A percentile compares a stretch with the other conserved stretches of the same genome.
Evolutionary conservation across 176 grass and related monocot genomes (phyloP).

Genomic region (Musa schizocarpa): DNA sequence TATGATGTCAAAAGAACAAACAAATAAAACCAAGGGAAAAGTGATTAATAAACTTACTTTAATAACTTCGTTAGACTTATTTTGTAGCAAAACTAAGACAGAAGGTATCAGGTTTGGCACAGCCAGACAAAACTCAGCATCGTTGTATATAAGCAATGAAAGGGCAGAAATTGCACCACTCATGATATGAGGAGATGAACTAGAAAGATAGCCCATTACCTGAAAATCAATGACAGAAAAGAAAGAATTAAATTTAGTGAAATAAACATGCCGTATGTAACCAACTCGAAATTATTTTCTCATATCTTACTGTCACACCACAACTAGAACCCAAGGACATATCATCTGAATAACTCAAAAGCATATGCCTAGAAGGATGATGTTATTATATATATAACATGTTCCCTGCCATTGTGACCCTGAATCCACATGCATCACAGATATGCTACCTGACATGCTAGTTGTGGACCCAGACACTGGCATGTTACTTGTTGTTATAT

Average conservation of each 20-base stretch:
- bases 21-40: slow-evolving; percentile 7
- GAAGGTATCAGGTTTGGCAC: slow-evolving; percentile 89
- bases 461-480: no score
- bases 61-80: slow-evolving; percentile 79
- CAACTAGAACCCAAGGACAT: neutral
- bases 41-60: slow-evolving; percentile 42
- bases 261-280: neutral
- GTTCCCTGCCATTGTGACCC: neutral
- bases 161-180: slow-evolving; percentile 87
- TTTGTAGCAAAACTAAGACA: slow-evolving; percentile 73
- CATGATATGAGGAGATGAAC: slow-evolving; percentile 73
- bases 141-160: slow-evolving; percentile 94
- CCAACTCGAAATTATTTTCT: neutral
- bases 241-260: neutral
- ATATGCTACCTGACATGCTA: neutral
- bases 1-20: slow-evolving; percentile 19
- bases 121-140: slow-evolving; percentile 76
- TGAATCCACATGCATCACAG: neutral
- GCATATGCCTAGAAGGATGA: neutral
- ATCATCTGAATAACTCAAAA: no score
- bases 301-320: neutral
- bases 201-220: slow-evolving; percentile 98
- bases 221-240: slow-evolving; percentile 31
- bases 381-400: neutral
- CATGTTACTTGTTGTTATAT: no score